Base-by-base conservation (phyloP, 2,329 filamentous ascomycete species). In the Alternaria gaisen region DNA sequence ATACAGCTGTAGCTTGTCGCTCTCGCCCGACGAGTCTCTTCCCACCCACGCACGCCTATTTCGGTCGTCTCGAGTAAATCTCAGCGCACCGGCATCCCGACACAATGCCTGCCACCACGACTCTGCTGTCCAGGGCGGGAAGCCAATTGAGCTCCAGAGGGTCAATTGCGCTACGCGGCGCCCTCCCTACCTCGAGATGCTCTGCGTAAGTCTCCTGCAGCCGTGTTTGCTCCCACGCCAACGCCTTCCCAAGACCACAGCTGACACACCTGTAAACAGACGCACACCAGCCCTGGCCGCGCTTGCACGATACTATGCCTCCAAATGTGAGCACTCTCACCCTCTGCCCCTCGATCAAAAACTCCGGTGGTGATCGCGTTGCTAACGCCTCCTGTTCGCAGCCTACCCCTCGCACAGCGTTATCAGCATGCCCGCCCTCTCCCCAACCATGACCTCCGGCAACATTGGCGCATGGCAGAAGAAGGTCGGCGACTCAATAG, bases 391-490 rank as follows among this genome's bases (percentile, higher is more conserved):
- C 36, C 71, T 55, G 24, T 32, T 40, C 34, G 86, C 84, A 95
- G 96, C 94, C 51, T 98, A 92, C 85, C 96, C 95, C 70, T 89
- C 93, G 71, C 95, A 99, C 84, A 94, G 91, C 72, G 85, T 99
- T 81, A 90, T 99, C 84, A 95, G 89, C 86, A 99, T 99, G 95
- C 95, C 95, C 69, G 95, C 95, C 60, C 87, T 99, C 75, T 99
- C 95, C 66, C 95, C 95, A 56, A 99, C 95, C 72, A 99, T 99
- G 95, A 94, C 92, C 67, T 86, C 92, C 65, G 95, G 95, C 80
- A 97, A 97, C 85, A 97, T 99, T 81, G 96, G 95, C 74, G 85
- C 89, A 67, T 99, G 95, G 95, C 93, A 98, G 85, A 99, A 98
- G 88, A 96, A 97, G 85, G 86, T 89, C 70, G 95, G 95, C 78